Base-by-base conservation (phyloP, 345 rosid species). In the Eucalyptus coolabah region DNA sequence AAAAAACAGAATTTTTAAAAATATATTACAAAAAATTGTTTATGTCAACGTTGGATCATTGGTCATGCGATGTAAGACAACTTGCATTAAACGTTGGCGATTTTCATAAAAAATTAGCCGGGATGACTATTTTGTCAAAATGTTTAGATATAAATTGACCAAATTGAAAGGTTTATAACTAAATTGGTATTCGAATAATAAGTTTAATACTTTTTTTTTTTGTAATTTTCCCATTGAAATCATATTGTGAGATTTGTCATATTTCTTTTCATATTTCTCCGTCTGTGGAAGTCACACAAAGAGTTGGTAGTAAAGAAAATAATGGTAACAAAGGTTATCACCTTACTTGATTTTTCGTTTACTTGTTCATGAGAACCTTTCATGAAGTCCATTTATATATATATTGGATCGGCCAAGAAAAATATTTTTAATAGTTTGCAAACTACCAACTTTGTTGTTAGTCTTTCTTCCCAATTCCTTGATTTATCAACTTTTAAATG, bases 11-110 rank as follows among this genome's bases (percentile, higher is more conserved):
- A 34, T 9, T 34, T 69, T 17, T 28, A 6, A 0, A 65, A n/a
- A 67, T n/a, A 16, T 16, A 21, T 32, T 14, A 32, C 6, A 3
- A 77, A 77, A 21, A 5, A 3, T 77, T 37, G 2, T 72, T 11
- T 7, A 72, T 10, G 7, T 72, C 14, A 69, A 5, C 2, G 1
- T 0, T 11, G 1, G 7, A 12, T 0, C 7, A 10, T 1, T 37
- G 2, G 7, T 12, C 3, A 77, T 77, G 28, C 2, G 5, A 37
- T 1, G 8, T 72, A 72, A 3, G 45, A 21, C 3, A 34, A 16
- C 7, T 3, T 2, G 12, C 2, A 17, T 69, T 8, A 2, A 2
- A 72, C 2, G 3, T 37, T 0, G 0, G 15, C 0, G 5, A 77
- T 77, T 17, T 69, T 4, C 3, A 0, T 1, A 3, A 6, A 69